Evolutionary conservation across 2,329 filamentous ascomycete species (phyloP).

Genomic region (Aureobasidium musti): DNA sequence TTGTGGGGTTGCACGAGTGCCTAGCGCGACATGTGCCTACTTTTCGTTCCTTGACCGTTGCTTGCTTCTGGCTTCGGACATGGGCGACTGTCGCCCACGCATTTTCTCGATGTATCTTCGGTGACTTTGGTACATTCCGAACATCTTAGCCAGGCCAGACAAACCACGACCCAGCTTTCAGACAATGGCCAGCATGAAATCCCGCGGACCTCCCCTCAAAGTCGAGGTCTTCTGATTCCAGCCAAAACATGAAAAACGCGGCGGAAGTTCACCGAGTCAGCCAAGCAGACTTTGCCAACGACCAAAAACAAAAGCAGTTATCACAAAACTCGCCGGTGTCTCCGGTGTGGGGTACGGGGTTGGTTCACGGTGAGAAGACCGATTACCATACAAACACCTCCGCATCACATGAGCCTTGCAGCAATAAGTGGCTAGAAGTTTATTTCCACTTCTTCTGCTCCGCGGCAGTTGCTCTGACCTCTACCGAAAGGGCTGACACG

Average conservation of each 20-base stretch:
- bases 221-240: not conserved
- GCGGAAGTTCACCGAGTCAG: not conserved
- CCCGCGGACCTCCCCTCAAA: not conserved
- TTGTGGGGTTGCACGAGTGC: constrained; percentile 16
- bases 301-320: not conserved
- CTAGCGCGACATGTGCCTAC: constrained; percentile 3
- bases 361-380: constrained; percentile 11
- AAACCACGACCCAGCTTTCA: not conserved
- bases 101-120: not conserved
- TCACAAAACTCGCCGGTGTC: not conserved
- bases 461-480: not conserved
- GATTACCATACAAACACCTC: not conserved
- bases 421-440: constrained; percentile 6
- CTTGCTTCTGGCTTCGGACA: not conserved
- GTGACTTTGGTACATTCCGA: not conserved
- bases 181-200: not conserved
- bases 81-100: constrained; percentile 13
- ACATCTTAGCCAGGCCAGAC: not conserved
- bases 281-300: constrained; percentile 17
- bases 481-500: not conserved
- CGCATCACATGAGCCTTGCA: constrained; percentile 14
- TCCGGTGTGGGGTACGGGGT: constrained; percentile 8
- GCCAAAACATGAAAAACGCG: not conserved
- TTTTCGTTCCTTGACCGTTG: not conserved
- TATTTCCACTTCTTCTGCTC: constrained; percentile 12